A percentile compares a stretch with the other conserved stretches of the same genome.
Evolutionary conservation across 164 flowering plant genomes (phyloP).

Genomic region (Aristolochia fimbriata): DNA sequence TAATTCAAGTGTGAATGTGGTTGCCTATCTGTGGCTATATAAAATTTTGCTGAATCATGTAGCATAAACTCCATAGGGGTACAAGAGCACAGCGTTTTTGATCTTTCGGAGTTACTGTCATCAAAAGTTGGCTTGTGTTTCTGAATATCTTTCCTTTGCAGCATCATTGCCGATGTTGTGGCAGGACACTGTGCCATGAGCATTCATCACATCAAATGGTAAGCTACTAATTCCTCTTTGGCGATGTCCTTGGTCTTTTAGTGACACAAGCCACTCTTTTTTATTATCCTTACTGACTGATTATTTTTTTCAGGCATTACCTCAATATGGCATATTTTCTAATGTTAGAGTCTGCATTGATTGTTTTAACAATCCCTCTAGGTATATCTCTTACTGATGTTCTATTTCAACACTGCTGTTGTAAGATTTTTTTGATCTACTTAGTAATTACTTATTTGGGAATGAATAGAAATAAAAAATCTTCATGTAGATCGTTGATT

Average conservation of each 20-base stretch:
- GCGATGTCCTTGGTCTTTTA: neutral
- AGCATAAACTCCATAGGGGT: neutral
- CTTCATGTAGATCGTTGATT: neutral
- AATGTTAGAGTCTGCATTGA: conserved; percentile 27
- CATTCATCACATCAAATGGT: conserved; percentile 32
- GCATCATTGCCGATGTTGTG: conserved; percentile 35
- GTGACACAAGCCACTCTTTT: neutral
- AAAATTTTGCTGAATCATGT: neutral
- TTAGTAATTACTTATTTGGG: neutral
- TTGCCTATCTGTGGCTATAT: neutral
- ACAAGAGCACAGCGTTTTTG: neutral
- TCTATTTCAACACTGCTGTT: neutral
- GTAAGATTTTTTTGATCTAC: neutral
- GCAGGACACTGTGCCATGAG: conserved; percentile 28
- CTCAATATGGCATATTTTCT: conserved; percentile 26
- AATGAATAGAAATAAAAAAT: neutral
- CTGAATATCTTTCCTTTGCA: conserved; percentile 7
- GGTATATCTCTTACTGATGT: conserved; percentile 10
- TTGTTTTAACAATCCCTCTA: conserved; percentile 21
- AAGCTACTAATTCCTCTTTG: neutral
- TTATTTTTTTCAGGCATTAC: conserved; percentile 18
- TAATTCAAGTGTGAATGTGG: neutral
- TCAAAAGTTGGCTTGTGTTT: neutral
- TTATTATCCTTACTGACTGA: neutral
- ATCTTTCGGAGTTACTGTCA: neutral